These are phyloP conservation scores for Pythium dissotocum DNA, from an alignment of 352 stramenopile genomes.

Conservation along the genomic window DNA sequence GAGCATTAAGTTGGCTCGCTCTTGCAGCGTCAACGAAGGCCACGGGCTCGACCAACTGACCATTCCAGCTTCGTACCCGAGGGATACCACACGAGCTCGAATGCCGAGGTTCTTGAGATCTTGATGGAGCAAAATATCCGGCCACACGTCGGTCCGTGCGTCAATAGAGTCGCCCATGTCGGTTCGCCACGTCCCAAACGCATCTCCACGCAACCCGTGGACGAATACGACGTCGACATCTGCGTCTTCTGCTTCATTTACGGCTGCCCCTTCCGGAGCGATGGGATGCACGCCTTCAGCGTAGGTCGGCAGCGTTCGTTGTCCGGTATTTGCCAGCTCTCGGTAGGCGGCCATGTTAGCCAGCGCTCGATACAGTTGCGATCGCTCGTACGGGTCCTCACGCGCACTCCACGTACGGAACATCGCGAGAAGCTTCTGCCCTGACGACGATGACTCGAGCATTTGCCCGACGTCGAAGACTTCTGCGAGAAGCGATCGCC, in stretches of 20 bases:
- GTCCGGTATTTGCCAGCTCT: constrained; percentile 39
- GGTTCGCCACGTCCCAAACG: constrained; percentile 81
- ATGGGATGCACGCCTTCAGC: constrained; percentile 81
- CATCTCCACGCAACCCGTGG: constrained; percentile 79
- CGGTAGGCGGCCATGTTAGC: constrained; percentile 66
- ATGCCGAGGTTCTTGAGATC: constrained; percentile 53
- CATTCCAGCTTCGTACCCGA: constrained; percentile 84
- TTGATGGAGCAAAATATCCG: constrained; percentile 60
- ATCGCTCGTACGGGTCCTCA: constrained; percentile 70
- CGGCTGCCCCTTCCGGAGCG: constrained; percentile 27
- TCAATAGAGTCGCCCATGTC: constrained; percentile 65
- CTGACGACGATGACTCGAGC: constrained; percentile 44
- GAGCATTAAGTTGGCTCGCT: constrained; percentile 74
- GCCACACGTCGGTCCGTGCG: constrained; percentile 70
- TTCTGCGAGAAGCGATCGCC: constrained; percentile 39
- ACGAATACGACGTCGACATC: constrained; percentile 80
- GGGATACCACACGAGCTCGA: constrained; percentile 60
- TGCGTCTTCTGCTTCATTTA: constrained; percentile 4
- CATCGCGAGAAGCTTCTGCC: constrained; percentile 41
- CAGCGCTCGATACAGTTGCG: constrained; percentile 71
- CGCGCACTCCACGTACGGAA: constrained; percentile 42
- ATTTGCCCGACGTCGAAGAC: constrained; percentile 58
- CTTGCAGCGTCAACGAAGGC: constrained; percentile 78
- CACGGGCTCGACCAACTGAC: constrained; percentile 85
- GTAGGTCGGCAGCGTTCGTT: constrained; percentile 52